These are phyloP conservation scores for Naegleria lovaniensis DNA, from an alignment of 208 protist species.

Conservation along the genomic window DNA sequence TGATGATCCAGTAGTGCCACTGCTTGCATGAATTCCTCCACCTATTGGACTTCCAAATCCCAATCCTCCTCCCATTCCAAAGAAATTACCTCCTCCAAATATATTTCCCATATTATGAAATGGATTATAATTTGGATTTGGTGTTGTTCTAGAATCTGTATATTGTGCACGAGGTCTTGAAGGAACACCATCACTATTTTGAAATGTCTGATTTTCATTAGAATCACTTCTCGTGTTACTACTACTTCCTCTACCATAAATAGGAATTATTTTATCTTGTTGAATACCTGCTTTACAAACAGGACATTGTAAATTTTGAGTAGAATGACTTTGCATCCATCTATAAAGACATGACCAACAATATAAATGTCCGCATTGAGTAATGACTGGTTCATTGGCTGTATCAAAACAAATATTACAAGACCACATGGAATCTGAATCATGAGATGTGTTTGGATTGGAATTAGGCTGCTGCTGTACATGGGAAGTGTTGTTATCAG, in stretches of 20 bases:
- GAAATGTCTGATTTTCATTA: not conserved
- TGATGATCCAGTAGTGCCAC: not conserved
- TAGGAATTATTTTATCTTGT: slow-evolving; percentile 43
- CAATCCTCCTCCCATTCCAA: no score
- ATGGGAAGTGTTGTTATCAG: no score
- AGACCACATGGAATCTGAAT: not conserved
- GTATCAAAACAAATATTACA: slow-evolving; percentile 29
- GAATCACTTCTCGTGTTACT: not conserved
- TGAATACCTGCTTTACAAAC: slow-evolving; percentile 42
- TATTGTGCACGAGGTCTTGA: not conserved
- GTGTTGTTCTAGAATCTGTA: not conserved
- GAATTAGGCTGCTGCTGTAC: not conserved
- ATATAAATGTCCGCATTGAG: slow-evolving; percentile 1
- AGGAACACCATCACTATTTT: not conserved
- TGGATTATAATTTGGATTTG: slow-evolving; percentile 28
- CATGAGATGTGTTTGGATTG: not conserved
- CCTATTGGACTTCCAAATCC: no score
- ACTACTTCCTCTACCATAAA: slow-evolving; percentile 39
- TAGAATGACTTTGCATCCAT: slow-evolving; percentile 37
- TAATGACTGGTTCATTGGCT: not conserved
- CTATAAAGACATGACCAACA: slow-evolving; percentile 13
- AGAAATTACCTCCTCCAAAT: no score
- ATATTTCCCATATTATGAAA: not conserved
- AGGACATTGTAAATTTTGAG: slow-evolving; percentile 36
- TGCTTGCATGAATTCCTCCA: not conserved